phyloP scores from a whole-genome alignment of 2,329 filamentous ascomycete species.

The Chrysoporthe cubensis region DNA sequence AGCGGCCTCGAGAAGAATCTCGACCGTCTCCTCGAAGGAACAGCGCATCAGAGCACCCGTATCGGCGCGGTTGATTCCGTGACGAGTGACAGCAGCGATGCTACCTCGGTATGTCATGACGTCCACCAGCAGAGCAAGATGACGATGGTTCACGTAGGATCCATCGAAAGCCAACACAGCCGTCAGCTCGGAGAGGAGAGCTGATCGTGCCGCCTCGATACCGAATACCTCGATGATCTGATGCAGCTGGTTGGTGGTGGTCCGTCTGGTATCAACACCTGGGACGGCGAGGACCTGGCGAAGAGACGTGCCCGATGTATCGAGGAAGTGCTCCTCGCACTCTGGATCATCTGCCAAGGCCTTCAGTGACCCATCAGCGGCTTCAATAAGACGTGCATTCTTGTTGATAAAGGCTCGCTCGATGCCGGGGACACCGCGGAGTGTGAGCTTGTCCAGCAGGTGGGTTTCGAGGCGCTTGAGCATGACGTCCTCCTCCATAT shows the following conservation, averaged over 20 bases:
- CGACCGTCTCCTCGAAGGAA: constrained; percentile 98
- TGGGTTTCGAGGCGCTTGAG: constrained; percentile 91
- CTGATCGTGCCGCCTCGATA: constrained; percentile 89
- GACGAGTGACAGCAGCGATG: constrained; percentile 94
- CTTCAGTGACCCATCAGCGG: constrained; percentile 72
- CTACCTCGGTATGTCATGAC: constrained; percentile 96
- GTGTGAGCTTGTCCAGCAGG: constrained; percentile 85
- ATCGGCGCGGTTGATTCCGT: constrained; percentile 97
- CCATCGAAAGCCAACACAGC: constrained; percentile 96
- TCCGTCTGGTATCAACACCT: constrained; percentile 83
- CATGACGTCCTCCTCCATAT: constrained; percentile 85
- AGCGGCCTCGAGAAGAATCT: constrained; percentile 95
- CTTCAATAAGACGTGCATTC: constrained; percentile 69
- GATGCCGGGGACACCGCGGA: constrained; percentile 88
- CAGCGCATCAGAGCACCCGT: constrained; percentile 99
- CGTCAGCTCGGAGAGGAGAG: constrained; percentile 85
- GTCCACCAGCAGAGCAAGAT: constrained; percentile 92
- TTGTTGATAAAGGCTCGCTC: constrained; percentile 92
- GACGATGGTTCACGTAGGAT: constrained; percentile 98
- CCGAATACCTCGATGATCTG: constrained; percentile 94
- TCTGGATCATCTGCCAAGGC: constrained; percentile 73
- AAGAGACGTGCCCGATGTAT: constrained; percentile 89
- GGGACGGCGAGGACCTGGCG: constrained; percentile 83
- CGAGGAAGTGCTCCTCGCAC: constrained; percentile 93
- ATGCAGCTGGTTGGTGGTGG: constrained; percentile 94